phyloP scores from a whole-genome alignment of 2,329 filamentous ascomycete species.

The Sarocladiaceae sp. region DNA sequence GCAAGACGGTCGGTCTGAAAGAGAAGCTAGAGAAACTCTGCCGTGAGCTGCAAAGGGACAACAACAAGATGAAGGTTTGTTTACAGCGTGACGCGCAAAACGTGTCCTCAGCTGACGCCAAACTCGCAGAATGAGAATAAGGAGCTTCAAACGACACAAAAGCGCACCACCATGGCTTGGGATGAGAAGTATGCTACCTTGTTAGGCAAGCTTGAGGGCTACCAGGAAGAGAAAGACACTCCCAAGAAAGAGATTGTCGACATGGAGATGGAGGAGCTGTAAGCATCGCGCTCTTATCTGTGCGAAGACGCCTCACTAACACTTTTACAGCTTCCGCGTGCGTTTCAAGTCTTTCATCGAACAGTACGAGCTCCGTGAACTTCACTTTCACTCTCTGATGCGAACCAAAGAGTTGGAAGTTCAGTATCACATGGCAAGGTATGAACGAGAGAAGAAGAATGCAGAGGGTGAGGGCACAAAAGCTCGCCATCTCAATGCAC shows the following conservation, averaged over 20 bases:
- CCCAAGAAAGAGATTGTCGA: conserved; percentile 77
- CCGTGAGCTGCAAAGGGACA: conserved; percentile 90
- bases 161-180: conserved; percentile 74
- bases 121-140: conserved; percentile 79
- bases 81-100: neutral
- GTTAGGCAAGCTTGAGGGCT: conserved; percentile 79
- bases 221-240: conserved; percentile 81
- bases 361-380: conserved; percentile 91
- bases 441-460: conserved; percentile 84
- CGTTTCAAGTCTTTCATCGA: conserved; percentile 95
- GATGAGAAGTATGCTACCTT: conserved; percentile 81
- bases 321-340: conserved; percentile 62
- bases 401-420: conserved; percentile 95
- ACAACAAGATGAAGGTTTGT: conserved; percentile 92
- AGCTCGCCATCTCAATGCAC: conserved; percentile 79
- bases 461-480: conserved; percentile 78
- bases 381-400: conserved; percentile 89
- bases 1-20: conserved; percentile 85
- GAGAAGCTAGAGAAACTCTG: conserved; percentile 97
- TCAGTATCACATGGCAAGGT: conserved; percentile 82
- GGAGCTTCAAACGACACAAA: conserved; percentile 80
- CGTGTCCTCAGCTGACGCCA: neutral
- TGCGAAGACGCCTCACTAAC: neutral
- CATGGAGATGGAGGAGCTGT: conserved; percentile 87
- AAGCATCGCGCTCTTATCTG: conserved; percentile 29